Evolutionary conservation across 2,329 filamentous ascomycete species (phyloP).

Genomic region (Lasiodiplodia hormozganensis): DNA sequence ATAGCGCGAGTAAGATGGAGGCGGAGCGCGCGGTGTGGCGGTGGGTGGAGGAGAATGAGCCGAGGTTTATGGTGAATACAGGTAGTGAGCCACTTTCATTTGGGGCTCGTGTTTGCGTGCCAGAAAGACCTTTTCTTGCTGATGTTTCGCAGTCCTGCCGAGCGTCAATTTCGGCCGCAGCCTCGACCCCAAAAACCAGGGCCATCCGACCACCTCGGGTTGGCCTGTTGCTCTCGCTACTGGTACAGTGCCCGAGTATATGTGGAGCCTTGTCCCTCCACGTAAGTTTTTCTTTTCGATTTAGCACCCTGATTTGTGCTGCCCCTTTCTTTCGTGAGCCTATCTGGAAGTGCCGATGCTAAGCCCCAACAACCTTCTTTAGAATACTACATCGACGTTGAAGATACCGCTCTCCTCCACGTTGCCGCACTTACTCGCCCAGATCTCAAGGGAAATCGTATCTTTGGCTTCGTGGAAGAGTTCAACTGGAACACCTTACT

Average conservation of each 20-base stretch:
- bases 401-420: slow-evolving; percentile 36
- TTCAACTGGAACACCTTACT: slow-evolving; percentile 32
- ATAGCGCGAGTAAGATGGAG: slow-evolving; percentile 56
- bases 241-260: slow-evolving; percentile 30
- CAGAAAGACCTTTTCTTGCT: background rate
- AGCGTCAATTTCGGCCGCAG: slow-evolving; percentile 32
- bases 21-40: slow-evolving; percentile 57
- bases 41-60: slow-evolving; percentile 53
- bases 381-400: slow-evolving; percentile 34
- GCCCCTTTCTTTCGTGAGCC: background rate
- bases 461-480: slow-evolving; percentile 31
- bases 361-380: background rate
- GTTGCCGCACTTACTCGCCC: slow-evolving; percentile 33
- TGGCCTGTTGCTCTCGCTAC: slow-evolving; percentile 30
- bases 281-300: background rate
- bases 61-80: slow-evolving; percentile 54
- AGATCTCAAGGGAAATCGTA: slow-evolving; percentile 30
- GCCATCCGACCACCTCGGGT: slow-evolving; percentile 32
- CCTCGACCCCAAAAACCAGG: slow-evolving; percentile 32
- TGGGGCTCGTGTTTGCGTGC: background rate
- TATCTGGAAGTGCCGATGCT: background rate
- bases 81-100: background rate
- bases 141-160: slow-evolving; percentile 5
- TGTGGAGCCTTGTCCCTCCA: background rate
- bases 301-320: background rate